phyloP scores from a whole-genome alignment of 352 stramenopile genomes.

The Pythium plurisporium region DNA sequence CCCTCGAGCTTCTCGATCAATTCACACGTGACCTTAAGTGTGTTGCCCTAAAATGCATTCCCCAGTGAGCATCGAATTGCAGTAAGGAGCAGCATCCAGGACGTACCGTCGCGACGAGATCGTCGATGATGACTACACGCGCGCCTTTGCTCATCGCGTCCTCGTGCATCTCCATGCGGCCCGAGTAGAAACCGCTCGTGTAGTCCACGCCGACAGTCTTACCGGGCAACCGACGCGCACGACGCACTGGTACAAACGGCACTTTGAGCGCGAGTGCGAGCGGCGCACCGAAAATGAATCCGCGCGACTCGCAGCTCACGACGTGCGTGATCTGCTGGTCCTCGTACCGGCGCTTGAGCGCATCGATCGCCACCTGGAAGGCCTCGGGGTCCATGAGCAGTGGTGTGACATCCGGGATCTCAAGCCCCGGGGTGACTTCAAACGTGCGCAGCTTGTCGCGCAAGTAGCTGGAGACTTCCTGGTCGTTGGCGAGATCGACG shows the following conservation, averaged over 20 bases:
- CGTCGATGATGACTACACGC: slow-evolving; percentile 76
- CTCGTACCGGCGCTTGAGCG: slow-evolving; percentile 56
- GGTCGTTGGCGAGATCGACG: slow-evolving; percentile 39
- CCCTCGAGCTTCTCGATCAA: slow-evolving; percentile 65
- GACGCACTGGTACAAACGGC: slow-evolving; percentile 70
- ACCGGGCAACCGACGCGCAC: slow-evolving; percentile 51
- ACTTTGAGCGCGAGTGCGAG: slow-evolving; percentile 60
- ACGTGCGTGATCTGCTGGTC: slow-evolving; percentile 64
- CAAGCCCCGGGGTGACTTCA: slow-evolving; percentile 44
- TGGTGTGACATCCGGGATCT: slow-evolving; percentile 73
- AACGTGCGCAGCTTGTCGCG: slow-evolving; percentile 67
- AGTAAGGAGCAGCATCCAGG: not conserved
- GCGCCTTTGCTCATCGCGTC: slow-evolving; percentile 66
- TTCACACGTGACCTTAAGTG: slow-evolving; percentile 73
- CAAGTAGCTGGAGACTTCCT: slow-evolving; percentile 57
- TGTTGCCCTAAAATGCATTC: slow-evolving; percentile 51
- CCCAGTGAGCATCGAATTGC: too few relatives aligned
- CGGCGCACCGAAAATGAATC: slow-evolving; percentile 79
- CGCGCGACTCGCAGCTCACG: slow-evolving; percentile 74
- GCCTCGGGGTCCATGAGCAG: slow-evolving; percentile 63
- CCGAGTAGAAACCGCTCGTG: slow-evolving; percentile 65
- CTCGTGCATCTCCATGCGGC: slow-evolving; percentile 77
- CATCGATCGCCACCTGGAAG: slow-evolving; percentile 73
- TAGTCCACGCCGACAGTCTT: slow-evolving; percentile 81
- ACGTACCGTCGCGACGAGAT: slow-evolving; percentile 68